Base-by-base conservation (phyloP, 1,284 basidiomycete genomes). In the Agaricales sp. region DNA sequence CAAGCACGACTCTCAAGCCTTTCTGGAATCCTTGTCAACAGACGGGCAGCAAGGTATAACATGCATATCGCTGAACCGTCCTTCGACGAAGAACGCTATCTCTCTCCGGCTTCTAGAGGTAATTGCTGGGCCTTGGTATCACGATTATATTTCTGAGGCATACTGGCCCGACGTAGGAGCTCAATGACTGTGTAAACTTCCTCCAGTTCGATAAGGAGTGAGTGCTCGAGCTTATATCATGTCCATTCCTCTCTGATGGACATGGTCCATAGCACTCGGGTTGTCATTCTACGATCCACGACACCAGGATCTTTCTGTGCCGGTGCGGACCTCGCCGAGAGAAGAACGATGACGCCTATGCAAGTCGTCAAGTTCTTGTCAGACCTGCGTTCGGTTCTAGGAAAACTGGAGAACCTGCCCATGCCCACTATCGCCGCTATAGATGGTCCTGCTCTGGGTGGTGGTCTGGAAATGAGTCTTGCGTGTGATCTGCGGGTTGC, bases 401-500 rank as follows among this genome's bases (percentile, higher is more conserved):
- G 76, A 30, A 78, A 79, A 56, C 75, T 97, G 12, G 90, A 93
- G 64, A 73, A 72, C 37, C 70, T 96, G 19, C 82, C 87, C 13
- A 77, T 94, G 67, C 93, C 93, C 1, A 93, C 89, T 4, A 86
- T 97, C 50, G 90, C 90, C 13, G 90, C 92, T 3, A 87, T 97
- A 47, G 93, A 96, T 60, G 94, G 94, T 0, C 87, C 90, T 23
- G 92, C 93, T 1, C 74, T 97, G 4, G 93, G 93, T 6, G 93
- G 93, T 20, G 93, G 93, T 1, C 72, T 94, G 24, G 93, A 97
- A 63, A 67, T 96, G 49, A 77, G 84, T 50, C 73, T 96, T 48
- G 86, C 88, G 1, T 93, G 90, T 66, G 93, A 96, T 68, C 65
- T 97, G 55, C 76, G 93, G 14, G 82, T 94, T 16, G 92, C 87